Evolutionary conservation across 1,139 yeast species (phyloP).

Genomic region (Suhomyces taliae): DNA sequence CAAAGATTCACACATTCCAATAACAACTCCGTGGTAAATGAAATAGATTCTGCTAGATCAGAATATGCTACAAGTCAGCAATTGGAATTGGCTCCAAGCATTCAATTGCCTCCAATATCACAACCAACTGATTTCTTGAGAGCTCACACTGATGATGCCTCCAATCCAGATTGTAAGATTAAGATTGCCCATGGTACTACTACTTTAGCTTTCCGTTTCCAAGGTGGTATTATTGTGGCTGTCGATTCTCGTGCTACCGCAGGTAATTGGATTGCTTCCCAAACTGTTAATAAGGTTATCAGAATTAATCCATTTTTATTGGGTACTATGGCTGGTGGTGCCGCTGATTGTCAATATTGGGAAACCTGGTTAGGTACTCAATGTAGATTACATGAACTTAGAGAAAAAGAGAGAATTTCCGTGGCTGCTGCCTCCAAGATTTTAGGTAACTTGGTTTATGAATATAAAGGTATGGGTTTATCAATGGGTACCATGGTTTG

Average conservation of each 20-base stretch:
- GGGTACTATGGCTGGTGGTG: conserved; percentile 99
- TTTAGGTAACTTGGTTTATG: conserved; percentile 83
- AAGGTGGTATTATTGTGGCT: conserved; percentile 95
- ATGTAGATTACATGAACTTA: conserved; percentile 90
- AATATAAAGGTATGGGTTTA: conserved; percentile 97
- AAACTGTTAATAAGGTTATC: conserved; percentile 95
- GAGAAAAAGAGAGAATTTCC: conserved; percentile 91
- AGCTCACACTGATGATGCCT: conserved; percentile 95
- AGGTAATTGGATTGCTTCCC: conserved; percentile 98
- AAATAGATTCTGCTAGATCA: conserved; percentile 28
- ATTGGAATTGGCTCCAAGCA: conserved; percentile 58
- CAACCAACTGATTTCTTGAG: conserved; percentile 92
- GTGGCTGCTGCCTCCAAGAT: conserved; percentile 98
- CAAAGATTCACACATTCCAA: conserved; percentile 38
- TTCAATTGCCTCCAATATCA: conserved; percentile 79
- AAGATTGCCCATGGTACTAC: conserved; percentile 99
- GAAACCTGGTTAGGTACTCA: conserved; percentile 98
- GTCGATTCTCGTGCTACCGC: conserved; percentile 99
- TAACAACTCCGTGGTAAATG: conserved; percentile 29
- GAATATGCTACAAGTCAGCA: conserved; percentile 25
- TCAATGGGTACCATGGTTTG: conserved; percentile 99
- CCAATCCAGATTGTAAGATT: conserved; percentile 91
- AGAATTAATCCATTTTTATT: conserved; percentile 92
- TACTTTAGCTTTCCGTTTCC: conserved; percentile 91
- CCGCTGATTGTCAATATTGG: conserved; percentile 99